Base-by-base conservation (phyloP, 225 moss, liverwort and hornwort genomes). In the Bryoerythrophyllum caledonicum region DNA sequence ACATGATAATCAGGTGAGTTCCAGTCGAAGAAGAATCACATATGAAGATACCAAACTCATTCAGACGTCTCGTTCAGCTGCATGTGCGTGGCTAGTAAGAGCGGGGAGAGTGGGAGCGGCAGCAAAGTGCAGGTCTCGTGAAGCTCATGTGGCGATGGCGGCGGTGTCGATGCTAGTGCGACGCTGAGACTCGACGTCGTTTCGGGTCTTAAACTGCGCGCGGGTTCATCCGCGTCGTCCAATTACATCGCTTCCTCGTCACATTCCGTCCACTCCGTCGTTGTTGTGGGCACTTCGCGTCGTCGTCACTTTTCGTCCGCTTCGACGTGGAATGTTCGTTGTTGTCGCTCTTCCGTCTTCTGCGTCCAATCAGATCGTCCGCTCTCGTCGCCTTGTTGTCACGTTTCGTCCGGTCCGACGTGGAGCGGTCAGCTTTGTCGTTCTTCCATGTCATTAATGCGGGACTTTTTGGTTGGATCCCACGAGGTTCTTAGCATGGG, bases 1-100 rank as follows among this genome's bases (percentile, higher is more conserved):
- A 74, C 74, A 74, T 74, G 64, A 38, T 74, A 64, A 64, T 24
- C 21, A 30, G 74, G 25, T 26, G 64, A 34, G 32, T 19, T 3
- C 4, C 5, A 38, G 37, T 37, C 37, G 6, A 37, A 6, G 16
- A 16, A 4, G 48, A 19, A 17, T 49, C 48, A 44, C 14, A 14
- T 15, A 15, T 49, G 48, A 49, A 17, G 16, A 48, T 48, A 48
- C 6, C 48, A 19, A 6, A 49, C 48, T 6, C 17, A 49, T 49
- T 19, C 48, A 7, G 58, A 26, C 13, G 58, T 5, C 58, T 27
- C 25, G 15, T 27, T 15, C 27, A 58, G 58, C 17, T 61, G 61
- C 68, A 35, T 49, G 48, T 48, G 48, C 4, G 4, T 32, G n/a
- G n/a, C 13, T 3, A 43, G 37, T 5, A 25, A 9, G 38, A 53